Base-by-base conservation (phyloP, 805 yeast species). In the Zygosaccharomyces pseudorouxii region DNA sequence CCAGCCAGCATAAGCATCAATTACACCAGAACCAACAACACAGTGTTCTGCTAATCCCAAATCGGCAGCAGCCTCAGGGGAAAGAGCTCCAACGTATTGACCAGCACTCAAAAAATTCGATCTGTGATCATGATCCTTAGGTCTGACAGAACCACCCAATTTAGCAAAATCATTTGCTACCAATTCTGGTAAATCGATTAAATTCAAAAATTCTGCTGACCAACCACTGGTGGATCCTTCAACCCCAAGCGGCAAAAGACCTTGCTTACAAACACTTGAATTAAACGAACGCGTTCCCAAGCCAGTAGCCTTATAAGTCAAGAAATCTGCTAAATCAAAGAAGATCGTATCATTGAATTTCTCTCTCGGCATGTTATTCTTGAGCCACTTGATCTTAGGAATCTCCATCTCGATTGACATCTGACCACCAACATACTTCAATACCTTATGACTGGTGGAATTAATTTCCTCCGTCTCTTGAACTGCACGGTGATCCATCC, bases 1-100 rank as follows among this genome's bases (percentile, higher is more conserved):
- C 97, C 98, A 93, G 39, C 99, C 99, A 3, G 98, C 95, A 64
- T 93, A 93, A 5, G 98, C 97, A 66, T 93, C 99, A 63, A 93
- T 93, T 33, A 93, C 96, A 63, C 97, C 97, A 1, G 95, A 83
- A 6, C 96, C 97, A 37, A 93, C 98, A 28, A 81, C 79, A 69
- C 95, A 86, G 45, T 76, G 74, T 19, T 85, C 77, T 8, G 93
- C 78, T 53, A 93, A 75, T 9, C 98, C 98, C 59, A 93, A 74
- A 47, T 88, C 89, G 38, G 75, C 77, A 19, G 97, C 97, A 4
- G 96, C 79, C 36, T 70, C 58, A 23, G 71, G 71, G 16, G 79
- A 73, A 53, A 93, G 74, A 45, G 81, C 73, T 27, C 97, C 97
- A 22, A 93, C 88, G 42, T 79, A 75, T 56, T 90, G 95, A 58